These are phyloP conservation scores for Aegilops tauschii DNA, from an alignment of 176 grass and related monocot genomes.

Conservation along the genomic window DNA sequence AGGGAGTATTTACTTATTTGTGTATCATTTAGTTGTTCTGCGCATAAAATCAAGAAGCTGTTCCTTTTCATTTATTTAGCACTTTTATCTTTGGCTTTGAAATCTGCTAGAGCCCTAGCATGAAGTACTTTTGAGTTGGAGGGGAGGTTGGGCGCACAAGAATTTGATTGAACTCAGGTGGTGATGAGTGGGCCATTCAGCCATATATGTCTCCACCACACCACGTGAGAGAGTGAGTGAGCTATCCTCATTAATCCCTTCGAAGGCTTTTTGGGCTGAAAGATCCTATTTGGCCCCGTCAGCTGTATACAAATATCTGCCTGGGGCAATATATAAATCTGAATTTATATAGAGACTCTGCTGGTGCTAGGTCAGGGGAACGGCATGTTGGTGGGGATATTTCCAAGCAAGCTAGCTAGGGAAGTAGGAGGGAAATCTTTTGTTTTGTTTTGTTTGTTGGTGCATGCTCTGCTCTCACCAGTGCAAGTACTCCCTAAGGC, in stretches of 20 bases:
- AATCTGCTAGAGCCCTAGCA: neutral
- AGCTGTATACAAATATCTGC: neutral
- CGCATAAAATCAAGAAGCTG: neutral
- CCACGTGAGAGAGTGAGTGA: neutral
- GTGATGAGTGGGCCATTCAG: neutral
- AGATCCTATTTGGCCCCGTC: neutral
- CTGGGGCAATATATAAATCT: neutral
- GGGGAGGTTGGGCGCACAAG: neutral
- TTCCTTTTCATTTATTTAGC: neutral
- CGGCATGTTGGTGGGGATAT: neutral
- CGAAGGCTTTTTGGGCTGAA: neutral
- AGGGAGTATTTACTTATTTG: neutral
- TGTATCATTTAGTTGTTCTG: neutral
- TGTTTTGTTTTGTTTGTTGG: no score
- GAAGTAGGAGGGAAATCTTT: neutral
- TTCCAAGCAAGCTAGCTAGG: neutral
- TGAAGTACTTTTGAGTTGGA: no score
- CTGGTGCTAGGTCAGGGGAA: neutral
- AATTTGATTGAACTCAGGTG: neutral
- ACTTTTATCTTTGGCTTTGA: neutral
- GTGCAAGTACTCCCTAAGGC: conserved; percentile 60
- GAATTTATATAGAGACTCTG: neutral
- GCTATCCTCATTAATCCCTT: neutral
- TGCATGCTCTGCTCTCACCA: conserved; percentile 37
- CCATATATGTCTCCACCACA: neutral